Conservation (phyloP, 2,329 filamentous ascomycete species). For the Penicillium glabrum region DNA sequence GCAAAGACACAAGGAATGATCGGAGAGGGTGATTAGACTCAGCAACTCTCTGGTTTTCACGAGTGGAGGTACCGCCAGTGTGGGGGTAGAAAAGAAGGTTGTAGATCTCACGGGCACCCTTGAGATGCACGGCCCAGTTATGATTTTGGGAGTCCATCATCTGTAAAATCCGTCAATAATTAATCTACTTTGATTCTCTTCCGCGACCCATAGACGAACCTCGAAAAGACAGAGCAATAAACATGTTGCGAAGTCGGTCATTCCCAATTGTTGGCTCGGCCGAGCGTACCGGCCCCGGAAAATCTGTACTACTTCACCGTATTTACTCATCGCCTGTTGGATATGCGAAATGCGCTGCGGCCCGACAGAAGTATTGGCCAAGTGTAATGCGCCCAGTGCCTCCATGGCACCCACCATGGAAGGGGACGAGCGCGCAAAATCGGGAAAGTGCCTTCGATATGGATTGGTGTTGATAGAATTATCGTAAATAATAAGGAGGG, state of each 20-base stretch:
- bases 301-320: slow-evolving; percentile 37
- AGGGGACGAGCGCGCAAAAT: slow-evolving; percentile 32
- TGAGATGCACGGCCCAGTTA: slow-evolving; percentile 41
- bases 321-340: slow-evolving; percentile 40
- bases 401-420: slow-evolving; percentile 41
- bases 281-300: slow-evolving; percentile 30
- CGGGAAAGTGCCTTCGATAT: slow-evolving; percentile 34
- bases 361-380: slow-evolving; percentile 38
- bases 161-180: slow-evolving; percentile 13
- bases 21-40: slow-evolving; percentile 36
- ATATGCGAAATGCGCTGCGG: slow-evolving; percentile 35
- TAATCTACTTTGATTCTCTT: neutral
- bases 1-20: slow-evolving; percentile 39
- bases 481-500: slow-evolving; percentile 38
- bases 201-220: slow-evolving; percentile 14
- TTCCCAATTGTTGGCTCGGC: slow-evolving; percentile 23
- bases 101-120: slow-evolving; percentile 42
- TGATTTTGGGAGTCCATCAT: slow-evolving; percentile 41
- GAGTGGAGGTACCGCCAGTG: slow-evolving; percentile 16
- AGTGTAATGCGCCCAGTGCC: slow-evolving; percentile 41
- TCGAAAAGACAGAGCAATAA: slow-evolving; percentile 36
- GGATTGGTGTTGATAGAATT: slow-evolving; percentile 38
- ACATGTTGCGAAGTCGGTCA: slow-evolving; percentile 37
- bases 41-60: slow-evolving; percentile 28
- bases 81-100: slow-evolving; percentile 32